Evolutionary conservation across 352 stramenopile species (phyloP).

Genomic region (Pythium rishiriense): DNA sequence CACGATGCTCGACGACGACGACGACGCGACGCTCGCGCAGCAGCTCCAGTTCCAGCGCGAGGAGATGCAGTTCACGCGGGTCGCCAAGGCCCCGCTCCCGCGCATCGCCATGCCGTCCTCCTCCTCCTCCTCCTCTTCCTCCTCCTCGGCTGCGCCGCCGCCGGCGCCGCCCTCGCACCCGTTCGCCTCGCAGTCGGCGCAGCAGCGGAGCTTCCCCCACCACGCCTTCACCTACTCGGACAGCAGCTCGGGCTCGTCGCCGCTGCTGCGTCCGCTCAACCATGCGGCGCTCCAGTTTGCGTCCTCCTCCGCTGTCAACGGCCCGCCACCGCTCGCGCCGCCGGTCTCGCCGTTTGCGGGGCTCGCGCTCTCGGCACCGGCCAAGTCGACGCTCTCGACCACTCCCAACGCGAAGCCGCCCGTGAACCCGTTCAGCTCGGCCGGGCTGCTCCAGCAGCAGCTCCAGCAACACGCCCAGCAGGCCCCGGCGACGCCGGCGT

Average conservation of each 20-base stretch:
- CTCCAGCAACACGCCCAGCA: conserved; percentile 25
- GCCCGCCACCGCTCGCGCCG: conserved; percentile 41
- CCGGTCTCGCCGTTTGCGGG: conserved; percentile 72
- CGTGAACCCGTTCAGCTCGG: conserved; percentile 53
- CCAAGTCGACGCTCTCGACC: conserved; percentile 37
- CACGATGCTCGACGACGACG: conserved; percentile 46
- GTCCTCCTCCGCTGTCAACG: conserved; percentile 29
- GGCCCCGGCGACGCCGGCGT: not conserved
- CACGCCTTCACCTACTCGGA: conserved; percentile 71
- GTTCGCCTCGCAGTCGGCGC: conserved; percentile 22
- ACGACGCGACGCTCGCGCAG: conserved; percentile 69
- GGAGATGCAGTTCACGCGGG: conserved; percentile 74
- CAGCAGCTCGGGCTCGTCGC: conserved; percentile 39
- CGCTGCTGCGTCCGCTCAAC: conserved; percentile 29
- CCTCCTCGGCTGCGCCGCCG: not conserved
- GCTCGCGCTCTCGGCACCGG: conserved; percentile 66
- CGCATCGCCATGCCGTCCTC: conserved; percentile 25
- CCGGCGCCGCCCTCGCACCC: conserved; percentile 28
- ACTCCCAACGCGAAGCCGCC: conserved; percentile 31
- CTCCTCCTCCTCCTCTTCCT: not conserved
- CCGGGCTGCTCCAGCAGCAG: conserved; percentile 9
- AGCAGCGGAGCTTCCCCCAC: conserved; percentile 9
- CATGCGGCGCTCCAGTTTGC: conserved; percentile 11
- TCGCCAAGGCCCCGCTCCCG: conserved; percentile 37
- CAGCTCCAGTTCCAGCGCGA: conserved; percentile 74